These are phyloP conservation scores for Cyanodermella asteris DNA, from an alignment of 2,329 filamentous ascomycete genomes.

Conservation along the genomic window DNA sequence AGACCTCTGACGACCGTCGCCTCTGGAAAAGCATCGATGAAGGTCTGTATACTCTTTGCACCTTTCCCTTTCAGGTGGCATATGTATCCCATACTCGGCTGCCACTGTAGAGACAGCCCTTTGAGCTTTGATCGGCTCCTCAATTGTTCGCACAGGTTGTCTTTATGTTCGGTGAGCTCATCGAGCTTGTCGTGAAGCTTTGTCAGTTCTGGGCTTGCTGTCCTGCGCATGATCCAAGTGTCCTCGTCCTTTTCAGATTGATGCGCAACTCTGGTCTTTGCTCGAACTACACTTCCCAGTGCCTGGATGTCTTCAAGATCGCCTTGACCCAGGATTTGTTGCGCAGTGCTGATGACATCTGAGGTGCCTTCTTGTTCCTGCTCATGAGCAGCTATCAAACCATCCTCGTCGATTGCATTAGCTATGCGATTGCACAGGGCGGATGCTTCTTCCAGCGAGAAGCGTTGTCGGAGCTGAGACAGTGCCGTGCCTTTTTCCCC, in stretches of 20 bases:
- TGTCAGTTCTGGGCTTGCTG: conserved; percentile 43
- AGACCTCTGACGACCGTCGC: conserved; percentile 49
- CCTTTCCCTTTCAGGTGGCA: conserved; percentile 79
- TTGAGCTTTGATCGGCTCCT: no score
- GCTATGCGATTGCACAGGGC: conserved; percentile 50
- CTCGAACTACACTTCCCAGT: conserved; percentile 29
- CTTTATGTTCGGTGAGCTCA: conserved; percentile 37
- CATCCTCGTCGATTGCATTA: conserved; percentile 76
- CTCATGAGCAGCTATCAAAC: conserved; percentile 58
- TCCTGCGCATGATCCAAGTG: conserved; percentile 40
- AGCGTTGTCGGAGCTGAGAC: conserved; percentile 18
- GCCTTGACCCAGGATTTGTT: conserved; percentile 49
- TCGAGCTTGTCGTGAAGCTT: conserved; percentile 48
- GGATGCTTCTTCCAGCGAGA: conserved; percentile 44
- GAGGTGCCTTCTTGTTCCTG: conserved; percentile 50
- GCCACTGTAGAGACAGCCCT: conserved; percentile 64
- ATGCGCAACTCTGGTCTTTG: conserved; percentile 10
- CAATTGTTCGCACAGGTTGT: conserved; percentile 36
- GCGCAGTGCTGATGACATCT: conserved; percentile 50
- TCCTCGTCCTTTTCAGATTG: conserved; percentile 21
- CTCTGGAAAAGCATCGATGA: conserved; percentile 19
- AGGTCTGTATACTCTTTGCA: conserved; percentile 36
- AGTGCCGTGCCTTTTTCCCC: conserved; percentile 10
- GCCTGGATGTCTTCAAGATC: conserved; percentile 31
- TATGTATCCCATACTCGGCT: conserved; percentile 67